Percentiles rank a stretch among this genome's conserved stretches.
These are phyloP conservation scores for Lotmaria passim DNA, from an alignment of 208 protist species.

Conservation along the genomic window DNA sequence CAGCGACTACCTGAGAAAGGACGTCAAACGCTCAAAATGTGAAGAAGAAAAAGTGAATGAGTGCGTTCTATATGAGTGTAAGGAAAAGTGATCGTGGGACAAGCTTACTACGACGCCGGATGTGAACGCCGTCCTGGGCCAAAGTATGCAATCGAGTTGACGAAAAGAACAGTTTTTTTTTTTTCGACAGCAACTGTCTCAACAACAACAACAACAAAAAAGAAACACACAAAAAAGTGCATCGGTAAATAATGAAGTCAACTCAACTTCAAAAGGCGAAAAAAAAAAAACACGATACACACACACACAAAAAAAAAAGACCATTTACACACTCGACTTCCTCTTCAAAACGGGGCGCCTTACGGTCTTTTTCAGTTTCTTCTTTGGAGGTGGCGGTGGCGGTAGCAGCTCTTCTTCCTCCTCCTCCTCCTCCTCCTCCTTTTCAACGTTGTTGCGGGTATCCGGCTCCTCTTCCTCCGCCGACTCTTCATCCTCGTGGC, in stretches of 20 bases:
- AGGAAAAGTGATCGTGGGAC: too few relatives aligned
- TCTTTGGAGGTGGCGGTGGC: constrained; percentile 30
- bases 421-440: constrained; percentile 15
- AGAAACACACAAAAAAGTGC: too few relatives aligned
- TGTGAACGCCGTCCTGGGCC: too few relatives aligned
- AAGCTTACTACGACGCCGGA: too few relatives aligned
- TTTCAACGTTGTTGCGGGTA: constrained; percentile 8
- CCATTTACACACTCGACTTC: background rate
- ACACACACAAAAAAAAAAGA: background rate
- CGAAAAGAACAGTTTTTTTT: too few relatives aligned
- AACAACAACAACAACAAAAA: too few relatives aligned
- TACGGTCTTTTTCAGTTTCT: constrained; percentile 44
- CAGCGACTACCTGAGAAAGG: too few relatives aligned
- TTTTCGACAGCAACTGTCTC: too few relatives aligned
- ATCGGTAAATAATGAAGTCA: too few relatives aligned
- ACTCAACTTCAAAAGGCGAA: too few relatives aligned
- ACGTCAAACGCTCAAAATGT: background rate
- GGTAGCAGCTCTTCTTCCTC: constrained; percentile 14
- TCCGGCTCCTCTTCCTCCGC: constrained; percentile 25
- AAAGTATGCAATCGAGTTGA: too few relatives aligned
- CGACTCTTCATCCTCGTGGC: constrained; percentile 16
- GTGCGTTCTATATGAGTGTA: too few relatives aligned
- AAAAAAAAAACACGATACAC: background rate
- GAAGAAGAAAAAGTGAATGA: background rate
- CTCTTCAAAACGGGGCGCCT: constrained; percentile 30